phyloP scores from a whole-genome alignment of 345 rosid species.

The Balakata baccata region DNA sequence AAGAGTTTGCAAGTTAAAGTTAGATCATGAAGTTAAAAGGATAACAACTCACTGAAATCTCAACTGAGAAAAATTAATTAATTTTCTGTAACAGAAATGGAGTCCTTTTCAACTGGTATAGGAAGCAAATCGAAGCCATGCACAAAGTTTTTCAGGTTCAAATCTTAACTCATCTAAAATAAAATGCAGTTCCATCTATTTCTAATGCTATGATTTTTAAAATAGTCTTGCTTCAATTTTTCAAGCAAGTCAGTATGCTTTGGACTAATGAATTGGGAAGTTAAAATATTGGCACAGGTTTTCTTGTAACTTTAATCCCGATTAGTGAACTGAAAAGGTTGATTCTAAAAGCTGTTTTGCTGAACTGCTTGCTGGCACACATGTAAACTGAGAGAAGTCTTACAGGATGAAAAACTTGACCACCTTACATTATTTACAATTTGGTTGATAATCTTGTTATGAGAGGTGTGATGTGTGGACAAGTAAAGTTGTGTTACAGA shows the following conservation, averaged over 20 bases:
- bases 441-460: constrained; percentile 12
- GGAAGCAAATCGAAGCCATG: constrained; percentile 97
- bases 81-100: constrained; percentile 79
- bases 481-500: neutral
- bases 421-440: constrained; percentile 20
- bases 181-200: constrained; percentile 45
- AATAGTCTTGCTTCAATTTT: constrained; percentile 26
- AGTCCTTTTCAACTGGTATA: constrained; percentile 75
- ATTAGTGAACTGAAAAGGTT: constrained; percentile 48
- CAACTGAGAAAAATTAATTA: constrained; percentile 63
- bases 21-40: constrained; percentile 28
- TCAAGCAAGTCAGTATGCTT: constrained; percentile 38
- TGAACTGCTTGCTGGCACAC: constrained; percentile 41
- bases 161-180: constrained; percentile 65
- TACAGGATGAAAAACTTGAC: constrained; percentile 34
- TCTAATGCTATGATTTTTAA: constrained; percentile 28
- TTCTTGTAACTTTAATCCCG: constrained; percentile 46
- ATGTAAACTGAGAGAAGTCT: constrained; percentile 43
- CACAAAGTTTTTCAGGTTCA: constrained; percentile 97
- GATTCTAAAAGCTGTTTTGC: constrained; percentile 39
- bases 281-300: constrained; percentile 73
- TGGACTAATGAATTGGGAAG: constrained; percentile 57
- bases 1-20: constrained; percentile 19
- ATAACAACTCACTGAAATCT: constrained; percentile 40
- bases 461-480: constrained; percentile 14